These are phyloP conservation scores for Wilhelminamyces savonicus DNA, from an alignment of 805 yeast genomes.

Conservation along the genomic window DNA sequence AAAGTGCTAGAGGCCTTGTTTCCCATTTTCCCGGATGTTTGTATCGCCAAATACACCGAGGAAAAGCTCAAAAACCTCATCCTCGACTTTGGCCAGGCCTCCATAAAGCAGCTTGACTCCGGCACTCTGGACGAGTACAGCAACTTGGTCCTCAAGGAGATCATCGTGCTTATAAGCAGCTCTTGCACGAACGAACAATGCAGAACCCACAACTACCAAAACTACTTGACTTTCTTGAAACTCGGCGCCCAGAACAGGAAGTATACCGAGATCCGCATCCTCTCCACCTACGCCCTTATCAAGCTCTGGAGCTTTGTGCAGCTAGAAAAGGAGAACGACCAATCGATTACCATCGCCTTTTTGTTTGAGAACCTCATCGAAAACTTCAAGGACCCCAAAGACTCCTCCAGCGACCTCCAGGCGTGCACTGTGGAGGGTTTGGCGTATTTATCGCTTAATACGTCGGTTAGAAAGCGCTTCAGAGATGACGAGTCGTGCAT, in stretches of 20 bases:
- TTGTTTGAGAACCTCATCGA: constrained; percentile 5
- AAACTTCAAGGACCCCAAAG: constrained; percentile 4
- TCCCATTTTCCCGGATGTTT: constrained; percentile 20
- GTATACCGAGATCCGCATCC: constrained; percentile 15
- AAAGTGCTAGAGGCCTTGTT: constrained; percentile 17
- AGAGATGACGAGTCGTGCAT: constrained; percentile 29
- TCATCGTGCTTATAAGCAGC: neutral
- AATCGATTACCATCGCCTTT: constrained; percentile 2
- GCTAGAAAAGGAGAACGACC: constrained; percentile 13
- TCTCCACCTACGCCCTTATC: constrained; percentile 42
- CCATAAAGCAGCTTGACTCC: no score
- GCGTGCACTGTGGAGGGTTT: constrained; percentile 38
- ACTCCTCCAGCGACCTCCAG: constrained; percentile 1
- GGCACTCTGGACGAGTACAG: no score
- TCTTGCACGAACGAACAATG: constrained; percentile 47
- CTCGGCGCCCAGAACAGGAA: constrained; percentile 18
- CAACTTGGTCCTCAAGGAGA: no score
- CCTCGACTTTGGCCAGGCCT: no score
- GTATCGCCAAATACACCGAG: constrained; percentile 15
- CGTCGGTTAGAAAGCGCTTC: constrained; percentile 21
- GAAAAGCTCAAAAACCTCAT: constrained; percentile 12
- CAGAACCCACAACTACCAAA: constrained; percentile 40
- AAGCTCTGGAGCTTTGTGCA: constrained; percentile 52
- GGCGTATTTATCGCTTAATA: constrained; percentile 41
- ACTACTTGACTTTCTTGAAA: constrained; percentile 36